phyloP scores from a whole-genome alignment of 2,329 filamentous ascomycete species.

The Ophiostoma sp. region DNA sequence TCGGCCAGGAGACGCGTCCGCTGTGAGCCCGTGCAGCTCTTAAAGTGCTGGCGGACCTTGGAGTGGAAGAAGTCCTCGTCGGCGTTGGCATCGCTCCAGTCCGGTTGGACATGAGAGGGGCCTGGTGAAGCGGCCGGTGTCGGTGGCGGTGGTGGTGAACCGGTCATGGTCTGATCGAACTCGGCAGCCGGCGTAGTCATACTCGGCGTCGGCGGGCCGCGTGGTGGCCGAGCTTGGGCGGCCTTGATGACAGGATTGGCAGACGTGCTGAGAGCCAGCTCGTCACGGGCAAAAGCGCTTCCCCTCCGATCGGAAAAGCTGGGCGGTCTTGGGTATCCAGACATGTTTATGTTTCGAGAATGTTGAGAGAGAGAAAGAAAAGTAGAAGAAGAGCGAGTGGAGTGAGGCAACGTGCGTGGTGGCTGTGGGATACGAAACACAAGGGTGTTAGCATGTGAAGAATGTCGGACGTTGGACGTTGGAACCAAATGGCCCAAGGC shows the following conservation, averaged over 20 bases:
- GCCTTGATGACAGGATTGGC: conserved; percentile 51
- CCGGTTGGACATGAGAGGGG: conserved; percentile 60
- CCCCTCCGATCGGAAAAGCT: conserved; percentile 64
- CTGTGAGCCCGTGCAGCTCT: conserved; percentile 71
- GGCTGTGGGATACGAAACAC: conserved; percentile 10
- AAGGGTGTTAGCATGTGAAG: conserved; percentile 13
- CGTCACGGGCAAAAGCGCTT: conserved; percentile 56
- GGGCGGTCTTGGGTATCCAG: conserved; percentile 50
- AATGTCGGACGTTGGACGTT: neutral
- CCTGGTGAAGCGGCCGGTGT: conserved; percentile 67
- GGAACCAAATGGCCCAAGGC: neutral
- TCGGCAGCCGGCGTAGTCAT: conserved; percentile 64
- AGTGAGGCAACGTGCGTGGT: neutral
- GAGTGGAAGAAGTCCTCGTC: conserved; percentile 81
- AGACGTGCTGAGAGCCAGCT: conserved; percentile 54
- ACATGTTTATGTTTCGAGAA: conserved; percentile 34
- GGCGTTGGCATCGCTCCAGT: conserved; percentile 76
- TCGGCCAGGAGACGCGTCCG: conserved; percentile 82
- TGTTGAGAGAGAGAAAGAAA: neutral
- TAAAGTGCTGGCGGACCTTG: conserved; percentile 78
- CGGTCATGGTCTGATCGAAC: conserved; percentile 61
- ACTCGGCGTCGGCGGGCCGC: conserved; percentile 65
- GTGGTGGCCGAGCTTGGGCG: conserved; percentile 48
- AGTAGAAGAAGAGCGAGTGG: neutral
- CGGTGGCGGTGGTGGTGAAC: conserved; percentile 63